A percentile compares a stretch with the other conserved stretches of the same genome.
phyloP scores from a whole-genome alignment of 139 green algal species.

The Chlamydomonas applanata region DNA sequence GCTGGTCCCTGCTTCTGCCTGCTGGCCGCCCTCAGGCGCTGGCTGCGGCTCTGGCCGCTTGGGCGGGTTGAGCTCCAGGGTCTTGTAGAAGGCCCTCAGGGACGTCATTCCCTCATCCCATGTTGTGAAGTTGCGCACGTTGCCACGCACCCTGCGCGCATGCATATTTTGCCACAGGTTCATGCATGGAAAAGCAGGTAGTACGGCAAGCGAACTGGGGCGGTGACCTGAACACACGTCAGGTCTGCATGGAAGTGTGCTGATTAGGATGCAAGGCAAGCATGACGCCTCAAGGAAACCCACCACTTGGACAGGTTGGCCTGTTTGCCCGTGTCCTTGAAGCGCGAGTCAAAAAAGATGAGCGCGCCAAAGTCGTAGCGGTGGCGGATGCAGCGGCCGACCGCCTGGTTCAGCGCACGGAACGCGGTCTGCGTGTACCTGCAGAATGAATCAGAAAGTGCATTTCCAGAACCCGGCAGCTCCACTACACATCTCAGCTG shows the following conservation, averaged over 20 bases:
- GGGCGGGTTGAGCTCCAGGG: constrained; percentile 54
- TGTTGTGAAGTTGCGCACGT: constrained; percentile 15
- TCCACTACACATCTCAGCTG: too few species aligned
- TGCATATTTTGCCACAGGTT: background rate
- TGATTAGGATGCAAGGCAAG: too few species aligned
- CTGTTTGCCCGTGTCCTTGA: constrained; percentile 48
- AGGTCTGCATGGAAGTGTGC: too few species aligned
- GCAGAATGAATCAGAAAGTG: too few species aligned
- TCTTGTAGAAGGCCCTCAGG: constrained; percentile 54
- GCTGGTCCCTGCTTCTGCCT: constrained; percentile 6
- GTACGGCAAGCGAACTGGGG: too few species aligned
- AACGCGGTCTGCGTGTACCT: constrained; percentile 96
- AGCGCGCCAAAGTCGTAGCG: constrained; percentile 89
- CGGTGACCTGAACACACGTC: too few species aligned
- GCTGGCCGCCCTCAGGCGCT: background rate
- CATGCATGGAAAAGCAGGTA: too few species aligned
- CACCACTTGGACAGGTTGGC: constrained; percentile 45
- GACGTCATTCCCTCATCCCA: constrained; percentile 17
- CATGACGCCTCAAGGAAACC: too few species aligned
- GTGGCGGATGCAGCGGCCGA: constrained; percentile 94
- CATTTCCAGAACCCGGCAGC: too few species aligned
- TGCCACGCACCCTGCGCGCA: constrained; percentile 59
- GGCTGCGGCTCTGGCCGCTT: constrained; percentile 1
- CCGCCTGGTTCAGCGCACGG: constrained; percentile 52
- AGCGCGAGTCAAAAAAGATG: constrained; percentile 91